Evolutionary conservation across 1,284 basidiomycete species (phyloP), one percentile per base, ranked within the genome.

Genomic region (Puccinia sorghi): DNA sequence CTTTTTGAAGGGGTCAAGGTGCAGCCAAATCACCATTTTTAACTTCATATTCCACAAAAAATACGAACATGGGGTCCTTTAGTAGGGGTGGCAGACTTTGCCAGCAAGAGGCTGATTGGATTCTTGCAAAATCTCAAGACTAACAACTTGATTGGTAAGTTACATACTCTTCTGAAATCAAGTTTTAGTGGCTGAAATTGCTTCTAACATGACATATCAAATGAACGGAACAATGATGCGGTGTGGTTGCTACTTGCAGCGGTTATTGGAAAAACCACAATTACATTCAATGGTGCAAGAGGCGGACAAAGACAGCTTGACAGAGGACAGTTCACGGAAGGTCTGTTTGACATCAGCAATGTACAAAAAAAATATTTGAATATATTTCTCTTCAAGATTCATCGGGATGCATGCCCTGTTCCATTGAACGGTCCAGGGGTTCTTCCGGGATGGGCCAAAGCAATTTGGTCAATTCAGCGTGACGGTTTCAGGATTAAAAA

Each of bases 11-110:
- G 37, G 9, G 43, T 48, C 6, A 75, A 64, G 12, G 20, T 52
- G 3, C 39, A 64, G 32, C 59, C 39, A 32, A 75, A 64, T 48
- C 72, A 75, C 27, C 59, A 75, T 64, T 75, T 48, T 64, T 41
- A 27, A 11, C 17, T 63, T 17, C 72, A 74, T 50, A 22, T 43
- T 25, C 22, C 61, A 9, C 27, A 52, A 7, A 22, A 75, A 37
- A 22, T 75, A 25, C 43, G 8, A 17, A 3, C 4, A 0, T 75
- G 72, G 72, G 59, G 72, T 8, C 72, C 72, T 52, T 2, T 64
- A 0, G 32, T 54, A 0, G 37, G 57, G 1, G 13, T 75, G 1
- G 63, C 72, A n/a, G 72, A 75, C 13, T 66, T 75, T 52, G 1
- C 46, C 0, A 41, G 72, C 2, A 61, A 75, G 46, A 17, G 59